A percentile compares a stretch with the other conserved stretches of the same genome.
Evolutionary conservation across 2,329 filamentous ascomycete genomes (phyloP).

Genomic region (Botrytis elliptica): DNA sequence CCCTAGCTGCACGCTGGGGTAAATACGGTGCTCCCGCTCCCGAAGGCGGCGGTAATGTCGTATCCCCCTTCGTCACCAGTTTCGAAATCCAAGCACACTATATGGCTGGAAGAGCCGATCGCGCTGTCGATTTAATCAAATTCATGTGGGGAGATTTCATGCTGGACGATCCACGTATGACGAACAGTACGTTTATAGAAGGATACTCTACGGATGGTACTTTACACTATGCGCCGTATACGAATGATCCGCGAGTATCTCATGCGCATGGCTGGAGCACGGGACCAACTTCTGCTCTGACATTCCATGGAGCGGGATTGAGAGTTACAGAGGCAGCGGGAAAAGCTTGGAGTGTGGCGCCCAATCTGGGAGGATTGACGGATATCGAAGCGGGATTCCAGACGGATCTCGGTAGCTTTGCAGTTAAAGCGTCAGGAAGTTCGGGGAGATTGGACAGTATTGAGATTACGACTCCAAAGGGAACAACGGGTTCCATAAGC

Average conservation of each 20-base stretch:
- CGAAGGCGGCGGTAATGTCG: conserved; percentile 54
- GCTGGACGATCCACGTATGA: conserved; percentile 55
- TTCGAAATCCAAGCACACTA: conserved; percentile 61
- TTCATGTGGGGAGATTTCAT: conserved; percentile 59
- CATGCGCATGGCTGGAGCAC: conserved; percentile 52
- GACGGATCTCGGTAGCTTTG: conserved; percentile 43
- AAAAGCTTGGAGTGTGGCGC: conserved; percentile 42
- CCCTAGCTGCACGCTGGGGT: conserved; percentile 45
- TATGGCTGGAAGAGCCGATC: conserved; percentile 45
- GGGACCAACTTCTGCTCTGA: conserved; percentile 49
- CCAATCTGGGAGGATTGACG: conserved; percentile 44
- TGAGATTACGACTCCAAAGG: not conserved
- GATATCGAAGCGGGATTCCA: conserved; percentile 44
- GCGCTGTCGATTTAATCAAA: conserved; percentile 56
- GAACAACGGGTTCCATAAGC: not conserved
- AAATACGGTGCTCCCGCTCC: conserved; percentile 55
- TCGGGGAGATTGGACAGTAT: not conserved
- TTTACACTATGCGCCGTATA: conserved; percentile 51
- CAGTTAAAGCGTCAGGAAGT: conserved; percentile 26
- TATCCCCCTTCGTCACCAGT: conserved; percentile 57
- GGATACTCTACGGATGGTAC: conserved; percentile 55
- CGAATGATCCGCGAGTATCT: conserved; percentile 42
- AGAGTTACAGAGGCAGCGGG: conserved; percentile 41
- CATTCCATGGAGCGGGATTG: conserved; percentile 46
- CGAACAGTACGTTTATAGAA: conserved; percentile 57